phyloP scores from a whole-genome alignment of 805 yeast genomes.

The Candida ortonii region DNA sequence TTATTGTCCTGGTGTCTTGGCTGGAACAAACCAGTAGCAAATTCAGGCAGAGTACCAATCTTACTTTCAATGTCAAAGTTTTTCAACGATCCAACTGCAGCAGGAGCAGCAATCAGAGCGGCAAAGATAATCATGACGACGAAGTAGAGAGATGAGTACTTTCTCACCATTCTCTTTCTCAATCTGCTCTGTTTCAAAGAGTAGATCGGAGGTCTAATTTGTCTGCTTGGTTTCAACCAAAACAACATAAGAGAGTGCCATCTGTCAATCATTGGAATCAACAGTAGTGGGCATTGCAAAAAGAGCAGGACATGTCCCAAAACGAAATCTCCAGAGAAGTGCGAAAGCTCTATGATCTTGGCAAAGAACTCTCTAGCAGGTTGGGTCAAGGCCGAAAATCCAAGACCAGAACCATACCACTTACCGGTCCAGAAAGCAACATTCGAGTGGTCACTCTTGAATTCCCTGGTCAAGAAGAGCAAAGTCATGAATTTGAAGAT shows the following conservation, averaged over 20 bases:
- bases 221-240: constrained; percentile 97
- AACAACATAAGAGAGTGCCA: constrained; percentile 98
- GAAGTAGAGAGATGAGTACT: constrained; percentile 82
- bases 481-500: constrained; percentile 82
- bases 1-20: constrained; percentile 80
- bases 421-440: constrained; percentile 99
- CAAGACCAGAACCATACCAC: constrained; percentile 95
- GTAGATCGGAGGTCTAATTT: constrained; percentile 96
- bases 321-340: constrained; percentile 94
- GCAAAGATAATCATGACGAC: constrained; percentile 65
- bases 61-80: constrained; percentile 39
- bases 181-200: constrained; percentile 93
- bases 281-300: constrained; percentile 82
- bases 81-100: constrained; percentile 60
- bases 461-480: constrained; percentile 84
- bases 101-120: constrained; percentile 85
- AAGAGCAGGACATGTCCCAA: constrained; percentile 88
- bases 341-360: constrained; percentile 88
- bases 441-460: constrained; percentile 91
- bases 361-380: constrained; percentile 95
- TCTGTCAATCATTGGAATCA: constrained; percentile 86
- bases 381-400: constrained; percentile 91
- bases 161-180: constrained; percentile 96
- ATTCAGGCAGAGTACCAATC: constrained; percentile 30
- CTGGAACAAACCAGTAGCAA: constrained; percentile 72